A percentile compares a stretch with the other conserved stretches of the same genome.
Evolutionary conservation across 2,329 filamentous ascomycete species (phyloP).

Genomic region (Alternaria novae-zelandiae): DNA sequence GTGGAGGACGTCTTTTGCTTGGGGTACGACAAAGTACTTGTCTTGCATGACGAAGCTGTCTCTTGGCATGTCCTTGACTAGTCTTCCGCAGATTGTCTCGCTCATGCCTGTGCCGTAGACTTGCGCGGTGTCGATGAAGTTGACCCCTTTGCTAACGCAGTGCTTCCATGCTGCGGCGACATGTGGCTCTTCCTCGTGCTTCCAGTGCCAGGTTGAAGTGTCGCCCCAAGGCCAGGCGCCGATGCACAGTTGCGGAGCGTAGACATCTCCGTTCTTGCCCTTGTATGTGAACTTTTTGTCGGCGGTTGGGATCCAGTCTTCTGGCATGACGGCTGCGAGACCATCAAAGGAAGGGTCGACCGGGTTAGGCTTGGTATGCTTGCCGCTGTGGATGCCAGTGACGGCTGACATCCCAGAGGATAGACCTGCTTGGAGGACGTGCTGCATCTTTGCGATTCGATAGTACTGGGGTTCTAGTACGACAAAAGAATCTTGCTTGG

Average conservation of each 20-base stretch:
- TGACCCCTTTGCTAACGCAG: constrained; percentile 1
- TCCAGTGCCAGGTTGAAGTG: constrained; percentile 4
- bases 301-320: neutral
- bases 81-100: neutral
- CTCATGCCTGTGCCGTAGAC: constrained; percentile 3
- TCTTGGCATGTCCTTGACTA: neutral
- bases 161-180: constrained; percentile 2
- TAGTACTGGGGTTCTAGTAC: neutral
- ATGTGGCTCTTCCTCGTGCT: neutral
- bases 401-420: constrained; percentile 1
- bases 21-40: constrained; percentile 2
- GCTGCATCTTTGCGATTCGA: neutral
- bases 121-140: constrained; percentile 2
- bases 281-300: neutral
- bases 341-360: neutral
- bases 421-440: constrained; percentile 1
- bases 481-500: neutral
- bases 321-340: neutral
- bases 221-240: constrained; percentile 2
- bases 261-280: neutral
- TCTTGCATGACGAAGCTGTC: constrained; percentile 2
- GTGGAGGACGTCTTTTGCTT: neutral
- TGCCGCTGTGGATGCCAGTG: neutral
- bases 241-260: constrained; percentile 1
- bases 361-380: constrained; percentile 2